phyloP scores from a whole-genome alignment of 2,329 filamentous ascomycete species.

The Pyricularia pennisetigena region DNA sequence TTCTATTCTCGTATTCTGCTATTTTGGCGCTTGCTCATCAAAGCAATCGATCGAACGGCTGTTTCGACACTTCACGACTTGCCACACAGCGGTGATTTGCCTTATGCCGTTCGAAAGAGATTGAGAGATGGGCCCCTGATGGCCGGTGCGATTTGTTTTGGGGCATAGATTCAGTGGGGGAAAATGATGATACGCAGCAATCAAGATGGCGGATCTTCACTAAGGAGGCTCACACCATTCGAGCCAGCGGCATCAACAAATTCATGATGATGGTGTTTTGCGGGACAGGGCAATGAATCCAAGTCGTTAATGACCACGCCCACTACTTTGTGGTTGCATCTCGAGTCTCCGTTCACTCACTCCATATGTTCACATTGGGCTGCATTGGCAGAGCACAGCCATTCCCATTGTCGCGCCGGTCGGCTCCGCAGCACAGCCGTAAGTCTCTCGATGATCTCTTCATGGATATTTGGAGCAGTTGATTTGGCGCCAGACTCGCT shows the following conservation, averaged over 20 bases:
- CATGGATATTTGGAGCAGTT: not conserved
- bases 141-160: not conserved
- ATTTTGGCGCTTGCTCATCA: constrained; percentile 4
- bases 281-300: not conserved
- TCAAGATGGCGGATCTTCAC: constrained; percentile 1
- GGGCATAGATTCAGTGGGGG: constrained; percentile 1
- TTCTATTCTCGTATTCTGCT: not conserved
- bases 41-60: not conserved
- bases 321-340: not conserved
- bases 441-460: not conserved
- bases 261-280: constrained; percentile 1
- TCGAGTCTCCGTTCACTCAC: not conserved
- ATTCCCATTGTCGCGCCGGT: not conserved
- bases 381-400: not conserved
- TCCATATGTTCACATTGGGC: not conserved
- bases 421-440: not conserved
- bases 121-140: constrained; percentile 1
- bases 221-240: not conserved
- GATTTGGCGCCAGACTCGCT: not conserved
- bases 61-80: not conserved
- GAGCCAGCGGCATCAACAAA: not conserved
- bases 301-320: not conserved
- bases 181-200: constrained; percentile 1
- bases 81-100: not conserved
- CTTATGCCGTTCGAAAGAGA: not conserved